Percentiles rank a stretch among this genome's conserved stretches.
phyloP scores from a whole-genome alignment of 2,329 filamentous ascomycete species.

The Cyanodermella asteris region DNA sequence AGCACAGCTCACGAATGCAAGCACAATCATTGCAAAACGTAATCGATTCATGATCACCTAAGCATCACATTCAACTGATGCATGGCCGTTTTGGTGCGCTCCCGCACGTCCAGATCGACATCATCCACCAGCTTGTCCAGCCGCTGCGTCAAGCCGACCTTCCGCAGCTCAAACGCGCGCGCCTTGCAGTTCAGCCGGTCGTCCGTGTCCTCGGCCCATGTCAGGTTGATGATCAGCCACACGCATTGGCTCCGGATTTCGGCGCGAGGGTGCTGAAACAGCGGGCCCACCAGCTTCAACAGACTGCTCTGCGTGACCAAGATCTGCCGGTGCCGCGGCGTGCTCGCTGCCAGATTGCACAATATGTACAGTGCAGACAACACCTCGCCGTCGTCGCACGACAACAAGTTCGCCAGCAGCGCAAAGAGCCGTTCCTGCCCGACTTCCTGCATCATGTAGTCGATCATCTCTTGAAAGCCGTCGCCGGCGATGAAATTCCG shows the following conservation, averaged over 20 bases:
- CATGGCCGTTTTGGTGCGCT: conserved; percentile 60
- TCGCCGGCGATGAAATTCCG: conserved; percentile 63
- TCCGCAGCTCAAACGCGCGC: conserved; percentile 46
- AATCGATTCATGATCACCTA: background rate
- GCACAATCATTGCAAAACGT: background rate
- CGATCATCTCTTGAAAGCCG: conserved; percentile 49
- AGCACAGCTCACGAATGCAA: too few relatives aligned
- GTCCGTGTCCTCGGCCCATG: conserved; percentile 53
- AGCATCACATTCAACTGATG: conserved; percentile 37
- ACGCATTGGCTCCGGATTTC: conserved; percentile 60
- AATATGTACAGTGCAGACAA: too few relatives aligned
- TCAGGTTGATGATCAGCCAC: conserved; percentile 69
- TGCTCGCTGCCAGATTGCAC: conserved; percentile 69
- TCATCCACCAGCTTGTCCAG: conserved; percentile 45
- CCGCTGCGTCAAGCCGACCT: conserved; percentile 47
- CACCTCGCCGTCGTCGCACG: too few relatives aligned
- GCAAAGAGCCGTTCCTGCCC: conserved; percentile 61
- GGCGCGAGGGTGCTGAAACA: conserved; percentile 50
- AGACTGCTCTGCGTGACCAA: conserved; percentile 58
- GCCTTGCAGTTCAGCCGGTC: conserved; percentile 44
- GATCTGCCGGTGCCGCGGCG: conserved; percentile 54
- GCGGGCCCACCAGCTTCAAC: conserved; percentile 47
- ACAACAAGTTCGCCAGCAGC: conserved; percentile 51
- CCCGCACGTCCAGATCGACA: conserved; percentile 56
- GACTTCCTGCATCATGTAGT: conserved; percentile 55